Percentiles rank a stretch among this genome's conserved stretches.
Evolutionary conservation across 2,329 filamentous ascomycete genomes (phyloP).

Genomic region (Parasarocladium wereldwijsianum): DNA sequence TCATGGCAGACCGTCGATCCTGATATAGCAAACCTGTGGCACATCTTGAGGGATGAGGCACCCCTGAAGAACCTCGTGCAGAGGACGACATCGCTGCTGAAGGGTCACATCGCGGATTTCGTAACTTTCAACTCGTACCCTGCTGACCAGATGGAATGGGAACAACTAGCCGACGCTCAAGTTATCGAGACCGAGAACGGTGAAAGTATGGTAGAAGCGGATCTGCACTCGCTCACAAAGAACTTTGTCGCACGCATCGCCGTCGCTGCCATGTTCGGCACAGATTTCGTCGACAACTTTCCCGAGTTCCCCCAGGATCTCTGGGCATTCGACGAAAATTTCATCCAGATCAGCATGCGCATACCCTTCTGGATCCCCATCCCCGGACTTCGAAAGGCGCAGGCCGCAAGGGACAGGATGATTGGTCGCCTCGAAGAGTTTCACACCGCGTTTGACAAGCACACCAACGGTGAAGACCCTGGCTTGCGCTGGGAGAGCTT

Average conservation of each 20-base stretch:
- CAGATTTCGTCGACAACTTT: constrained; percentile 25
- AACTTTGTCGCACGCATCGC: constrained; percentile 21
- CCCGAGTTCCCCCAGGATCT: constrained; percentile 21
- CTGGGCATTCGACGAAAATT: constrained; percentile 21
- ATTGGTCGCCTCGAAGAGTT: constrained; percentile 17
- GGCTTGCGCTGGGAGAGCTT: constrained; percentile 21
- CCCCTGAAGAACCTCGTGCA: too few relatives aligned
- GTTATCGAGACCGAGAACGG: constrained; percentile 13
- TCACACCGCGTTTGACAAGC: constrained; percentile 19
- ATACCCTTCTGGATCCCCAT: constrained; percentile 19
- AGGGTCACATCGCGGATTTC: constrained; percentile 17
- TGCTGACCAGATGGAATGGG: constrained; percentile 24
- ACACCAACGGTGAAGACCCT: constrained; percentile 15
- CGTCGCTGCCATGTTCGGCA: constrained; percentile 21
- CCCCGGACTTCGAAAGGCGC: constrained; percentile 17
- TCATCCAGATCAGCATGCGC: constrained; percentile 16
- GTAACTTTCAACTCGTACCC: constrained; percentile 22
- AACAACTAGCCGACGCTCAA: constrained; percentile 17
- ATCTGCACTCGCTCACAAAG: constrained; percentile 18
- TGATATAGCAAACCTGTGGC: too few relatives aligned
- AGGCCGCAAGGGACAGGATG: constrained; percentile 14
- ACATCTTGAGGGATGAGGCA: too few relatives aligned
- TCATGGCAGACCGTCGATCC: too few relatives aligned
- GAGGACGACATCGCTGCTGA: too few relatives aligned
- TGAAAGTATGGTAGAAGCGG: constrained; percentile 16